phyloP scores from a whole-genome alignment of 345 rosid genomes.

The Abelmoschus esculentus region DNA sequence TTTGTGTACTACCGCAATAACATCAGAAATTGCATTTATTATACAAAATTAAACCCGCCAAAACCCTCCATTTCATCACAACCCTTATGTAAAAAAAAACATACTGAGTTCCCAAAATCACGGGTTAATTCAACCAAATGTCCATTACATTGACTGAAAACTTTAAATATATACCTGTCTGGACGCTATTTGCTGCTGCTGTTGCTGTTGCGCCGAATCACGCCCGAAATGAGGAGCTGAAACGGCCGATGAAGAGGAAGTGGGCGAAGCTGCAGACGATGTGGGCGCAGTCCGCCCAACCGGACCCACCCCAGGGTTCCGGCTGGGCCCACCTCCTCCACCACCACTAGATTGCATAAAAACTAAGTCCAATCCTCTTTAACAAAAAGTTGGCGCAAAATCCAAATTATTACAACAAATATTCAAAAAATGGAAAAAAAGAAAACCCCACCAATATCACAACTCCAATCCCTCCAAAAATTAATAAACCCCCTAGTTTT shows the following conservation, averaged over 20 bases:
- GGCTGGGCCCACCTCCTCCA: constrained; percentile 74
- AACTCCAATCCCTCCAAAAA: constrained; percentile 47
- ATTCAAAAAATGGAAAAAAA: background rate
- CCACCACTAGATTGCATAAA: constrained; percentile 77
- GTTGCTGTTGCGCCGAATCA: constrained; percentile 62
- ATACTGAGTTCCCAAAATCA: constrained; percentile 13
- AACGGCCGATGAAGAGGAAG: constrained; percentile 91
- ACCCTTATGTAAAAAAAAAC: constrained; percentile 2
- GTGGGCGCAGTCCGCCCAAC: constrained; percentile 80
- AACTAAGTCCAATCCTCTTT: constrained; percentile 18
- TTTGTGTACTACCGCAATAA: background rate
- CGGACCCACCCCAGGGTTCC: constrained; percentile 48
- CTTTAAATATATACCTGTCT: constrained; percentile 47
- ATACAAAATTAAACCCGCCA: constrained; percentile 13
- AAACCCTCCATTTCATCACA: background rate
- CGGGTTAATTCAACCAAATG: constrained; percentile 14
- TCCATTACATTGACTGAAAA: background rate
- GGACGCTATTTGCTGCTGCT: constrained; percentile 48
- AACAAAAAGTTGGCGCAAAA: constrained; percentile 19
- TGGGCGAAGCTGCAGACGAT: constrained; percentile 89
- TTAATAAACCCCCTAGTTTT: constrained; percentile 18
- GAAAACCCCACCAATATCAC: background rate
- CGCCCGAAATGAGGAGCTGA: constrained; percentile 58
- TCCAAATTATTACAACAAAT: constrained; percentile 14
- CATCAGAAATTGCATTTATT: constrained; percentile 22